phyloP scores from a whole-genome alignment of 2,329 filamentous ascomycete species.

The Fusarium oxysporum region DNA sequence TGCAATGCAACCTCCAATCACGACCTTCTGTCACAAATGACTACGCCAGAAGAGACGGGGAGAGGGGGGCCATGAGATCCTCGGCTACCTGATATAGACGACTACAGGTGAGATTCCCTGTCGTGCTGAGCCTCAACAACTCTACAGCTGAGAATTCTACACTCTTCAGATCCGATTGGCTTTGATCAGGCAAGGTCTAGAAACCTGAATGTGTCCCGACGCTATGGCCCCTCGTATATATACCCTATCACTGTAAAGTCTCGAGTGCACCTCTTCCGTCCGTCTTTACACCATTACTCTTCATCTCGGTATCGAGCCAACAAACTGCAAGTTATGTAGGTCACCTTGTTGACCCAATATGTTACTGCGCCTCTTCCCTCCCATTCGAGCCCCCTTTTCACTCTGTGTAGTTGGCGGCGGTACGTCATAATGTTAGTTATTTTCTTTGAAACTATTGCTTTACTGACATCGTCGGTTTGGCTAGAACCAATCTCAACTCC shows the following conservation, averaged over 20 bases:
- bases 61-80: conserved; percentile 6
- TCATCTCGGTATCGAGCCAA: neutral
- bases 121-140: conserved; percentile 23
- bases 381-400: neutral
- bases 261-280: neutral
- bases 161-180: neutral
- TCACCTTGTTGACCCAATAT: neutral
- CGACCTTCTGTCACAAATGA: conserved; percentile 10
- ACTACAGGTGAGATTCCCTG: neutral
- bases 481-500: conserved; percentile 20
- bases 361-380: neutral
- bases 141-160: neutral
- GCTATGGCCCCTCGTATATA: neutral
- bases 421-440: neutral
- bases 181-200: neutral
- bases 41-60: neutral
- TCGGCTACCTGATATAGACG: neutral
- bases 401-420: neutral
- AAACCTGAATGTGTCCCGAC: neutral
- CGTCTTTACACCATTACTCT: too few relatives aligned
- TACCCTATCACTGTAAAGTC: neutral
- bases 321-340: neutral
- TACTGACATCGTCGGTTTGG: conserved; percentile 15
- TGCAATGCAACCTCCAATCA: conserved; percentile 21
- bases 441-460: conserved; percentile 13